Conservation (phyloP, 306 rosid species). For the barrel medic (Medicago truncatula) region DNA sequence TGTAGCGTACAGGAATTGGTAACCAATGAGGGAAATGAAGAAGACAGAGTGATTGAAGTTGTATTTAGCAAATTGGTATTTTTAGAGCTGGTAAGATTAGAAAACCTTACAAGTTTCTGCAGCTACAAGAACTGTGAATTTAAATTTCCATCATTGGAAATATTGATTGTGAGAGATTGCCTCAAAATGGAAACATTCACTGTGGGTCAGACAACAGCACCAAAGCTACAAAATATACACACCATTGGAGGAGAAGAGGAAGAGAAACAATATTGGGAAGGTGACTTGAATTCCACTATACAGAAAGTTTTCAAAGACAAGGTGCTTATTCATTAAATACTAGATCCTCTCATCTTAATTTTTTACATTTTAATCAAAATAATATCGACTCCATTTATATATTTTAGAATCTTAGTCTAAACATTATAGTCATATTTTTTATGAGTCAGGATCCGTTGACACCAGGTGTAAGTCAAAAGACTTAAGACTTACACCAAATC, state of each 20-base stretch:
- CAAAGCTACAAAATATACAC: constrained; percentile 14
- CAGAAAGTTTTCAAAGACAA: constrained; percentile 2
- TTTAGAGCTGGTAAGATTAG: background rate
- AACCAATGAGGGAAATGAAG: background rate
- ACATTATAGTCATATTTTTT: background rate
- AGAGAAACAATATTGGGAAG: background rate
- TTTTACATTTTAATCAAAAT: background rate
- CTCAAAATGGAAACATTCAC: constrained; percentile 2
- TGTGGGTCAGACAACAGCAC: background rate
- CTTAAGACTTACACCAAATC: too few species aligned
- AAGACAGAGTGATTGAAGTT: background rate
- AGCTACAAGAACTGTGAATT: background rate
- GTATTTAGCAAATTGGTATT: constrained; percentile 11
- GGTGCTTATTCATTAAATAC: constrained; percentile 24
- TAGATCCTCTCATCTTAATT: background rate
- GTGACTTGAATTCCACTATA: constrained; percentile 19
- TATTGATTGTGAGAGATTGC: background rate
- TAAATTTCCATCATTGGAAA: constrained; percentile 30
- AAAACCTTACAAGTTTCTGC: constrained; percentile 17
- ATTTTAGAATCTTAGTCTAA: background rate
- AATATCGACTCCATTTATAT: background rate
- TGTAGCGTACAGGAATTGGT: constrained; percentile 3
- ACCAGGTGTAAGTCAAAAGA: too few species aligned
- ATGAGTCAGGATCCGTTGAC: too few species aligned
- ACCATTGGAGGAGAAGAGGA: background rate